Base-by-base conservation (phyloP, 106 monocot species). In the Iris macrosiphon region DNA sequence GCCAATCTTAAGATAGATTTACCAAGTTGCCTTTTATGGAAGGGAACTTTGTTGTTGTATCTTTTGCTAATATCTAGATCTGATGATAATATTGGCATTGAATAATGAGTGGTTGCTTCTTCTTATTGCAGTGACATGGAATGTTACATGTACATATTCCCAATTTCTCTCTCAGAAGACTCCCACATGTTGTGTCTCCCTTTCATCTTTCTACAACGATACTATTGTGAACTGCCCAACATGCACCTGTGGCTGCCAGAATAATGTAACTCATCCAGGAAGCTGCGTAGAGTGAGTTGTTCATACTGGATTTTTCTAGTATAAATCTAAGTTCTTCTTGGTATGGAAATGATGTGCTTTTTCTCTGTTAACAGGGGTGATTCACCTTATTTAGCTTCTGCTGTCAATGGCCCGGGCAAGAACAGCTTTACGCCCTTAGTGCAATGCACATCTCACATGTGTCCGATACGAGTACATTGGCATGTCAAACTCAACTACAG, bases 121-220 rank as follows among this genome's bases (percentile, higher is more conserved):
- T 21, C 40, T 55, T 10, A 52, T 51, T 76, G 69, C 79, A 89
- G 89, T 83, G 89, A 89, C 89, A 61, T 89, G 79, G 89, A 89
- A 89, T 64, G 73, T 84, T 34, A 89, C 83, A 21, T 89, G 84
- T 53, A 89, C 74, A 50, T 89, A 89, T 20, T 89, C 89, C 10
- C 89, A 89, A 64, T 74, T 80, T 48, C 60, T 84, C 4, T 41
- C 89, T 41, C 89, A 89, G 56, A 84, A 89, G 76, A 66, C 60
- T 43, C 89, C 89, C 1, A 57, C 77, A 9, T 89, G 89, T 42
- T 89, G 89, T 39, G 89, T 89, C 31, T 89, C 89, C 18, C 76
- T 89, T 53, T 89, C 89, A 25, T 89, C 89, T 32, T 89, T 89
- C 65, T 89, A 89, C 61, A 89, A 84, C 52, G 73, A 89, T 8